phyloP scores from a whole-genome alignment of 2,329 filamentous ascomycete genomes.

The Fusarium equiseti region DNA sequence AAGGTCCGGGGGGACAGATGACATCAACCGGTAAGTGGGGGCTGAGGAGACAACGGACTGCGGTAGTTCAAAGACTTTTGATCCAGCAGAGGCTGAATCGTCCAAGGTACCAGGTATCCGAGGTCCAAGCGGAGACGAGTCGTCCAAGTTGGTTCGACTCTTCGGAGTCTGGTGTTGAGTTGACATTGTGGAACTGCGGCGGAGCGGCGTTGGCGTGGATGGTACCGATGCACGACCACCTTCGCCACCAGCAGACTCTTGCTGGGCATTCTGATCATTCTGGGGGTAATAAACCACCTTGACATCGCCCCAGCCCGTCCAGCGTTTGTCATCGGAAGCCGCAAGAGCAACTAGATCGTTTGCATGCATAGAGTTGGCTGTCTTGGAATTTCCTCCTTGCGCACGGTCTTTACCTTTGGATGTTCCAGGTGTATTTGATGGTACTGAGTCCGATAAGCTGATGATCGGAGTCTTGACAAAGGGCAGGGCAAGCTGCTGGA shows the following conservation, averaged over 20 bases:
- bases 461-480: constrained; percentile 78
- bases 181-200: constrained; percentile 72
- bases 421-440: constrained; percentile 66
- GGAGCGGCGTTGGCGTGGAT: constrained; percentile 79
- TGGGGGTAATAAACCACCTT: constrained; percentile 82
- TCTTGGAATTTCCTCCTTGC: constrained; percentile 55
- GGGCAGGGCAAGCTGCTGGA: constrained; percentile 85
- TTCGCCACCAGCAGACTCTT: constrained; percentile 46
- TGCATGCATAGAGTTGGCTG: constrained; percentile 74
- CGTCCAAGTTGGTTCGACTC: constrained; percentile 52
- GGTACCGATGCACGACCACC: constrained; percentile 62
- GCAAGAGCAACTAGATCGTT: constrained; percentile 85
- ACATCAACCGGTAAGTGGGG: constrained; percentile 68
- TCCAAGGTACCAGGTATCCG: constrained; percentile 57
- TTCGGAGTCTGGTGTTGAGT: constrained; percentile 59
- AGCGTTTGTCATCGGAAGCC: constrained; percentile 68
- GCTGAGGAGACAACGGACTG: constrained; percentile 64
- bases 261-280: constrained; percentile 46
- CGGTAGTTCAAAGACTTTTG: constrained; percentile 74
- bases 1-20: constrained; percentile 70
- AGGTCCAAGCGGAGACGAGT: constrained; percentile 63
- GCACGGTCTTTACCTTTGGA: constrained; percentile 83
- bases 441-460: constrained; percentile 64
- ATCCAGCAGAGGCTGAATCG: constrained; percentile 56
- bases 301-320: constrained; percentile 85